These are phyloP conservation scores for Boechera retrofracta DNA, from an alignment of 345 rosid genomes.

Conservation along the genomic window DNA sequence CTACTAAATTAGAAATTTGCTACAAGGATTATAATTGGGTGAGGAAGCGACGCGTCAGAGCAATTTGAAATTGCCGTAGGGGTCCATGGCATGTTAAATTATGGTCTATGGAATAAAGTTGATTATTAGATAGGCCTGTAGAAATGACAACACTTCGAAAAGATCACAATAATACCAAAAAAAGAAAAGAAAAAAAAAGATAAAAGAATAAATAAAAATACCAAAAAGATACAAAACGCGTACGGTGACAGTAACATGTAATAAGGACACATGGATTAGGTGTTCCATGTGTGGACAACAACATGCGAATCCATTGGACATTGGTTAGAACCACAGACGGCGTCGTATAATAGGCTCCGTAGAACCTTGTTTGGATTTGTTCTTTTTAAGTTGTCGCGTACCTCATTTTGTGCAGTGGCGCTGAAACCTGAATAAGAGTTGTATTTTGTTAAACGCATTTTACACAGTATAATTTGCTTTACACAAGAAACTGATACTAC, in stretches of 20 bases:
- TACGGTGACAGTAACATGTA: conserved; percentile 29
- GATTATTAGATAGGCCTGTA: conserved; percentile 31
- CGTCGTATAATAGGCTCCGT: neutral
- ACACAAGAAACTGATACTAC: neutral
- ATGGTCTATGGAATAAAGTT: conserved; percentile 19
- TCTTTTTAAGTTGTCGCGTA: neutral
- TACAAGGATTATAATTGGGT: conserved; percentile 22
- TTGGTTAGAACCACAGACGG: neutral
- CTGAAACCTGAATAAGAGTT: neutral
- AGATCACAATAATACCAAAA: conserved; percentile 19
- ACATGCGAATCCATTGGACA: conserved; percentile 10
- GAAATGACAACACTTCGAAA: conserved; percentile 28
- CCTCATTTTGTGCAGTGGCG: neutral
- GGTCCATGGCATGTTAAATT: conserved; percentile 28
- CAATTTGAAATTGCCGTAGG: conserved; percentile 29
- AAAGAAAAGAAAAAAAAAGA: neutral
- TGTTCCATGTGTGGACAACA: conserved; percentile 36
- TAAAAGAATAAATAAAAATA: neutral
- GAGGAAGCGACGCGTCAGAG: conserved; percentile 32
- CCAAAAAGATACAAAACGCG: conserved; percentile 32
- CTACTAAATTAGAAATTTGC: conserved; percentile 6
- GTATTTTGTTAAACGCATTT: neutral
- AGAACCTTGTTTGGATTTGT: neutral
- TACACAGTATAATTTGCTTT: neutral
- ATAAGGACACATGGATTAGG: conserved; percentile 27